A percentile compares a stretch with the other conserved stretches of the same genome.
phyloP scores from a whole-genome alignment of 23 red algal genomes.

The Gracilariopsis chorda region DNA sequence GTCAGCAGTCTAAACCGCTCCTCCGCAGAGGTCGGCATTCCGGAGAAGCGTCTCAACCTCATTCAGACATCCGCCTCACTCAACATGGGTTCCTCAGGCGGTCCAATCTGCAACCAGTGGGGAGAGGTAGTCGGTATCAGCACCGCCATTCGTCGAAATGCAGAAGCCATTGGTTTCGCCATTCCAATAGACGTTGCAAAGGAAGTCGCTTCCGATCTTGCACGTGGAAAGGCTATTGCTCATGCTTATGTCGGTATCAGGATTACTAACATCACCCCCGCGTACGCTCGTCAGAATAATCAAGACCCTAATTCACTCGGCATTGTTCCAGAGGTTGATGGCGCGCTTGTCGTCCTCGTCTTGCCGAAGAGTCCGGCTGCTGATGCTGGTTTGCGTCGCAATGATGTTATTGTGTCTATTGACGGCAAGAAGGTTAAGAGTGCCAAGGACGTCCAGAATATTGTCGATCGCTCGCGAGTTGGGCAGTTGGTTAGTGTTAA shows the following conservation, averaged over 20 bases:
- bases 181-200: constrained; percentile 97
- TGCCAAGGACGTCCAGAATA: constrained; percentile 87
- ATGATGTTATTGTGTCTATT: constrained; percentile 93
- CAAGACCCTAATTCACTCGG: constrained; percentile 88
- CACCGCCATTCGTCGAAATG: constrained; percentile 92
- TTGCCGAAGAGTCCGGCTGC: constrained; percentile 97
- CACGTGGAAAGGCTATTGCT: constrained; percentile 85
- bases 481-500: constrained; percentile 81
- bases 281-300: constrained; percentile 87
- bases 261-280: constrained; percentile 87
- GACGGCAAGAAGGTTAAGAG: constrained; percentile 73
- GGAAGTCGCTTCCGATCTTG: constrained; percentile 74
- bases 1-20: constrained; percentile 92
- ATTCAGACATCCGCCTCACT: constrained; percentile 97
- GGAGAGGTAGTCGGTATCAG: constrained; percentile 98
- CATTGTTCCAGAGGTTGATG: constrained; percentile 95
- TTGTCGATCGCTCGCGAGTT: constrained; percentile 79
- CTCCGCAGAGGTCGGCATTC: constrained; percentile 93
- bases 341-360: constrained; percentile 86
- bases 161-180: constrained; percentile 99
- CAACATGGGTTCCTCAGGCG: constrained; percentile 92
- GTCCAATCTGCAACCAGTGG: constrained; percentile 94
- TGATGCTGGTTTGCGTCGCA: constrained; percentile 79
- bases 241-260: constrained; percentile 95
- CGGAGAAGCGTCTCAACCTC: constrained; percentile 97